phyloP scores from a whole-genome alignment of 2,329 filamentous ascomycete species.

The Colletotrichum agaves region DNA sequence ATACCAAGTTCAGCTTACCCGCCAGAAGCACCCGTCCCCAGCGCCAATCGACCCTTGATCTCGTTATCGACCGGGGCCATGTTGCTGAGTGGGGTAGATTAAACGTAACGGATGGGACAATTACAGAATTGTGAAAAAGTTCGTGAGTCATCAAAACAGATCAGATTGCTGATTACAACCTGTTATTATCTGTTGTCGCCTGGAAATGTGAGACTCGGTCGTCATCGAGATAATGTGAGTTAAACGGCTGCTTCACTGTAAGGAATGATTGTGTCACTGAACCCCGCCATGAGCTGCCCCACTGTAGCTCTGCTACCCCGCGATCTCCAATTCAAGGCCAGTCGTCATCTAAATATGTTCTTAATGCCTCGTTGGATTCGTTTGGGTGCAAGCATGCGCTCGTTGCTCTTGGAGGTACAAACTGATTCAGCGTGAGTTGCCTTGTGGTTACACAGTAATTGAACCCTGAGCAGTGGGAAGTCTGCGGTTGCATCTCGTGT shows the following conservation, averaged over 20 bases:
- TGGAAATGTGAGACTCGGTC: not conserved
- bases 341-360: not conserved
- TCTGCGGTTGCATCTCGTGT: not conserved
- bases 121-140: not conserved
- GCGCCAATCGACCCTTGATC: slow-evolving; percentile 63
- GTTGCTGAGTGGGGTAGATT: not conserved
- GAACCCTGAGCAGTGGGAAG: not conserved
- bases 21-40: slow-evolving; percentile 70
- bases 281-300: slow-evolving; percentile 33
- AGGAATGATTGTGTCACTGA: not conserved
- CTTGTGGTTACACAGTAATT: not conserved
- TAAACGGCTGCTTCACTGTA: not conserved
- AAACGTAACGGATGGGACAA: not conserved
- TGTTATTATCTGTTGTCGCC: too few species aligned
- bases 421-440: not conserved
- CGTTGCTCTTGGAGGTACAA: not conserved
- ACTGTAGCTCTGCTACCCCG: slow-evolving; percentile 33
- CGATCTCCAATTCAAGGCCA: slow-evolving; percentile 24
- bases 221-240: not conserved
- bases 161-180: too few species aligned
- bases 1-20: slow-evolving; percentile 55
- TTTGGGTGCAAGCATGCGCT: not conserved
- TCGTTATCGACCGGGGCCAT: slow-evolving; percentile 50
- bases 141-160: too few species aligned
- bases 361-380: not conserved